Evolutionary conservation across 106 monocot genomes (phyloP).

Genomic region (Hemerocallis citrina): DNA sequence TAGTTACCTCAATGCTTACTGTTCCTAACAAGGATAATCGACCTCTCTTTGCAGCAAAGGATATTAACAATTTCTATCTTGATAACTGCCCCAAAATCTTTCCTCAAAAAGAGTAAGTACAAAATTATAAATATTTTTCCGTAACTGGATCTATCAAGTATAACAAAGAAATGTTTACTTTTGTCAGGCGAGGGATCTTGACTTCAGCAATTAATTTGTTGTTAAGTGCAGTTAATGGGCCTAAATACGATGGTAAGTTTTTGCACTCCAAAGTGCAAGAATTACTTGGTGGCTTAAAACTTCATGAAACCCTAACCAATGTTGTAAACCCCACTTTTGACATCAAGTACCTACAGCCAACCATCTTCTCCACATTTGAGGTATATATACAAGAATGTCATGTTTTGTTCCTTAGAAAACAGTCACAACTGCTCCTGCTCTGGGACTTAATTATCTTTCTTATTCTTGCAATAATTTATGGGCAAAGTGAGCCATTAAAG

Average conservation of each 20-base stretch:
- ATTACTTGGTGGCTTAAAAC: too few species aligned
- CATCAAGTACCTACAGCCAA: constrained; percentile 47
- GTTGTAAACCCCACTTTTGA: constrained; percentile 55
- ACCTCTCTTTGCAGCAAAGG: constrained; percentile 41
- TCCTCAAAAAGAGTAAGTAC: constrained; percentile 20
- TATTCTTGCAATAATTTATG: background rate
- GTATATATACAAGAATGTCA: constrained; percentile 4
- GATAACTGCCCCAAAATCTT: constrained; percentile 34
- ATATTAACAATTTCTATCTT: constrained; percentile 41
- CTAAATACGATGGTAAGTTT: too few species aligned
- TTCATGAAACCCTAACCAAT: constrained; percentile 40
- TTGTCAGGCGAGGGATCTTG: too few species aligned
- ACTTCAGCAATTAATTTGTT: too few species aligned
- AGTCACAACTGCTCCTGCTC: too few species aligned
- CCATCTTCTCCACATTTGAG: constrained; percentile 48
- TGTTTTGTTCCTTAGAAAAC: background rate
- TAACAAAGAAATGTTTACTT: too few species aligned
- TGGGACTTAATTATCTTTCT: background rate
- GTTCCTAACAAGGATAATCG: constrained; percentile 29
- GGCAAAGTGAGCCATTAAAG: constrained; percentile 8
- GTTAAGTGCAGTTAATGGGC: too few species aligned
- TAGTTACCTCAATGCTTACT: constrained; percentile 50
- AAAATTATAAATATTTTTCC: too few species aligned
- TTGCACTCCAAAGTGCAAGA: too few species aligned
- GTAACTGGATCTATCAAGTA: too few species aligned